Evolutionary conservation across 495 filamentous ascomycete species (phyloP).

Genomic region (Paragyromitra xinjiangensis): DNA sequence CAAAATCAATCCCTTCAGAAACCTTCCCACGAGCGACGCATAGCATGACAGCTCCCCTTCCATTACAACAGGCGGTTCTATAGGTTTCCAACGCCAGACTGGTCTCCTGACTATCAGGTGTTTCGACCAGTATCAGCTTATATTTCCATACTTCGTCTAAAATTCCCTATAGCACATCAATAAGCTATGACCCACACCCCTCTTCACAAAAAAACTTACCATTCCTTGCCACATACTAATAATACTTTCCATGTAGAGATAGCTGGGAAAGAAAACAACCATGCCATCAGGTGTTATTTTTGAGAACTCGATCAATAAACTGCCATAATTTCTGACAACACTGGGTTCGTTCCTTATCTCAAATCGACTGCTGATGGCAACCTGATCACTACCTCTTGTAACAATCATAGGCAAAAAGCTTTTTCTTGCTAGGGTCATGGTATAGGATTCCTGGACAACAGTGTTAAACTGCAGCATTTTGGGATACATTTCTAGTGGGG

Average conservation of each 20-base stretch:
- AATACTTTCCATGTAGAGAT: constrained; percentile 99
- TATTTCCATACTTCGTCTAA: constrained; percentile 99
- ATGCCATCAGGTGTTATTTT: constrained; percentile 95
- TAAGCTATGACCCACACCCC: not conserved
- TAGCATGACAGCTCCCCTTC: constrained; percentile 88
- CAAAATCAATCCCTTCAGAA: constrained; percentile 97
- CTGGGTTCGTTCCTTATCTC: constrained; percentile 92
- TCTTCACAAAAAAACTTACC: constrained; percentile 55
- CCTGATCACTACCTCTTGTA: constrained; percentile 92
- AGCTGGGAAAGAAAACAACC: constrained; percentile 98
- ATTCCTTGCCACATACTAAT: constrained; percentile 99
- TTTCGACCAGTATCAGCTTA: constrained; percentile 98
- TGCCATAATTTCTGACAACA: constrained; percentile 95
- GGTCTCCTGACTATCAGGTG: constrained; percentile 95
- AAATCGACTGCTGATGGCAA: constrained; percentile 87
- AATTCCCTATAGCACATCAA: constrained; percentile 65
- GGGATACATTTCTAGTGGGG: constrained; percentile 97
- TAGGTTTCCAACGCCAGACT: constrained; percentile 95
- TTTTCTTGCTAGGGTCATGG: constrained; percentile 92
- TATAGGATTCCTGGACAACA: constrained; percentile 94
- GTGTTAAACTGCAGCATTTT: constrained; percentile 95
- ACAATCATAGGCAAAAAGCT: constrained; percentile 99
- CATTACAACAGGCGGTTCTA: constrained; percentile 96
- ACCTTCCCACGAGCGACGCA: constrained; percentile 98
- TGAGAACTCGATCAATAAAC: constrained; percentile 88